These are phyloP conservation scores for Leptographium galeiforme DNA, from an alignment of 2,329 filamentous ascomycete genomes.

Conservation along the genomic window DNA sequence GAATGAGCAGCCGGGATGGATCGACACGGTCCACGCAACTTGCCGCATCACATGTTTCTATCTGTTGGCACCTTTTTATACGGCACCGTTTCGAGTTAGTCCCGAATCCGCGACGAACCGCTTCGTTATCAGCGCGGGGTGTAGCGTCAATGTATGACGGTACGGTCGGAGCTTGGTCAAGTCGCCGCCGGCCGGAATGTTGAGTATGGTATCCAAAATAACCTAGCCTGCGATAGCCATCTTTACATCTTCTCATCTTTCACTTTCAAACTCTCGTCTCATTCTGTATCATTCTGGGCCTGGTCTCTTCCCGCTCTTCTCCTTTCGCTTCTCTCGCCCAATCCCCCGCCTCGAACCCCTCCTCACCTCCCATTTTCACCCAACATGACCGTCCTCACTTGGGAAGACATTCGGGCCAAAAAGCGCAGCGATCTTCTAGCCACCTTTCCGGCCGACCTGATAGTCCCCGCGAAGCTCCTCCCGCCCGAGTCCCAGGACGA, in stretches of 20 bases:
- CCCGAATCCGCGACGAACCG: neutral
- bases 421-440: constrained; percentile 28
- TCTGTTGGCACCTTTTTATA: neutral
- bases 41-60: neutral
- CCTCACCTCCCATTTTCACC: neutral
- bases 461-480: constrained; percentile 36
- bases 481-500: constrained; percentile 40
- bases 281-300: neutral
- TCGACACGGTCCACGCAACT: neutral
- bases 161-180: neutral
- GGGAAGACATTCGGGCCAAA: constrained; percentile 27
- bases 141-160: neutral
- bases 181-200: neutral
- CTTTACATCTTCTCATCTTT: neutral
- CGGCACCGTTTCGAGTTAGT: neutral
- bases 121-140: neutral
- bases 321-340: neutral
- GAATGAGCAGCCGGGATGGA: neutral
- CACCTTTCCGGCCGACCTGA: constrained; percentile 45
- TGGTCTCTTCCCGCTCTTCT: neutral
- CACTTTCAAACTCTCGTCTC: neutral
- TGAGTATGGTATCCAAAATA: neutral
- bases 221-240: neutral
- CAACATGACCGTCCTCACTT: constrained; percentile 11
- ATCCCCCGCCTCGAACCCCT: neutral